A percentile compares a stretch with the other conserved stretches of the same genome.
Evolutionary conservation across 768 basidiomycete genomes (phyloP).

Genomic region (Boletus fagicola): DNA sequence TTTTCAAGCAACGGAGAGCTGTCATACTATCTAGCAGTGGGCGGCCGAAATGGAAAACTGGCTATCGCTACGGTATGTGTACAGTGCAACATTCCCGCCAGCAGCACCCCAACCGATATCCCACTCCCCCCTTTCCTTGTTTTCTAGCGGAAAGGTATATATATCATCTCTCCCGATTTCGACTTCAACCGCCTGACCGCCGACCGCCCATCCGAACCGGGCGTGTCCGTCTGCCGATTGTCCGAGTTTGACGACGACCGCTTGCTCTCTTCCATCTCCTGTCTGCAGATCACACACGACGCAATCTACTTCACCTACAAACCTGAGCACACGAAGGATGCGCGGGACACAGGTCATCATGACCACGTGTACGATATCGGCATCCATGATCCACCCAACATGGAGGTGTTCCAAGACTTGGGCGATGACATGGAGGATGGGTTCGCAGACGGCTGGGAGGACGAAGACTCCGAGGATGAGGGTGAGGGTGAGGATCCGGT

Average conservation of each 20-base stretch:
- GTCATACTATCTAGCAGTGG: slow-evolving; percentile 51
- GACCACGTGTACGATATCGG: background rate
- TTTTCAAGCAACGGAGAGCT: slow-evolving; percentile 12
- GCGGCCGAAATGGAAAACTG: slow-evolving; percentile 38
- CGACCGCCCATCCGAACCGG: slow-evolving; percentile 33
- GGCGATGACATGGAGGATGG: slow-evolving; percentile 14
- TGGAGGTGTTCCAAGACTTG: slow-evolving; percentile 1
- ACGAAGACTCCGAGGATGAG: slow-evolving; percentile 17
- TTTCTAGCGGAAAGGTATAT: slow-evolving; percentile 26
- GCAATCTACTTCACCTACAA: slow-evolving; percentile 46
- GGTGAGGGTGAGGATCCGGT: slow-evolving; percentile 15
- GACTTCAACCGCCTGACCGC: slow-evolving; percentile 22
- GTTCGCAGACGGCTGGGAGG: slow-evolving; percentile 15
- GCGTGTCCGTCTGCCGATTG: slow-evolving; percentile 25
- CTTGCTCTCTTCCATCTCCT: slow-evolving; percentile 37
- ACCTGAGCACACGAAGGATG: slow-evolving; percentile 2
- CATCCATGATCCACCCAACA: background rate
- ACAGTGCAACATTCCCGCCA: background rate
- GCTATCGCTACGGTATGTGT: slow-evolving; percentile 46
- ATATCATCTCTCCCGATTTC: slow-evolving; percentile 24
- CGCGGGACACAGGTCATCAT: background rate
- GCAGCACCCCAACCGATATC: background rate
- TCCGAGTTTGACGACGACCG: slow-evolving; percentile 15
- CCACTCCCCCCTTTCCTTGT: background rate
- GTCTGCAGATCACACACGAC: slow-evolving; percentile 55